A percentile compares a stretch with the other conserved stretches of the same genome.
phyloP scores from a whole-genome alignment of 768 basidiomycete genomes.

The Pulveroboletus sp. region DNA sequence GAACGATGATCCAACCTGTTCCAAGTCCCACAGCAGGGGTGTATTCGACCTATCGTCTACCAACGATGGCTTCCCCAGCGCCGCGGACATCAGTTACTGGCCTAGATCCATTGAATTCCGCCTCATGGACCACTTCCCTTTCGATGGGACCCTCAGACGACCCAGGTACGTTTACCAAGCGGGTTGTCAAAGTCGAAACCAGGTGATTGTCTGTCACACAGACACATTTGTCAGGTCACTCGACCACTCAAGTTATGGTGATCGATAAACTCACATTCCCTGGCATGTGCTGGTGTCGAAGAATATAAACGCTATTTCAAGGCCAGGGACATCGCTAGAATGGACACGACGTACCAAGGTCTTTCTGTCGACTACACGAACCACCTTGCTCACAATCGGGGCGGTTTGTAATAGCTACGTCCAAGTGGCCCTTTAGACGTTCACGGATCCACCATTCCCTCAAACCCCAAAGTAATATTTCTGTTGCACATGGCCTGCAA shows the following conservation, averaged over 20 bases:
- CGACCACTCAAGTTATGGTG: background rate
- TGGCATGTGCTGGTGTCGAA: slow-evolving; percentile 53
- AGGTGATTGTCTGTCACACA: slow-evolving; percentile 38
- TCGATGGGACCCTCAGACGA: background rate
- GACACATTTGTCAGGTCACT: slow-evolving; percentile 2
- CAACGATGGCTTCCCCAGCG: background rate
- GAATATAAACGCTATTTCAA: slow-evolving; percentile 8
- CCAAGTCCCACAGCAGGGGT: background rate
- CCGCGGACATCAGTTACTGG: background rate
- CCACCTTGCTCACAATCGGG: slow-evolving; percentile 67
- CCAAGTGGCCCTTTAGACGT: slow-evolving; percentile 62
- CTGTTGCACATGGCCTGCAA: slow-evolving; percentile 70
- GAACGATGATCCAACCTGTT: too few relatives aligned
- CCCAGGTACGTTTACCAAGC: slow-evolving; percentile 1
- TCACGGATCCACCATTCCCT: slow-evolving; percentile 83
- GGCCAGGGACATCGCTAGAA: background rate
- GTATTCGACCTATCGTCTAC: background rate
- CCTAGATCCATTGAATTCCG: background rate
- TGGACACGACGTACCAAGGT: slow-evolving; percentile 47
- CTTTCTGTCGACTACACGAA: slow-evolving; percentile 56
- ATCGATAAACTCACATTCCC: slow-evolving; percentile 54
- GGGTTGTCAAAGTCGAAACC: slow-evolving; percentile 12
- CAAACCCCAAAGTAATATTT: slow-evolving; percentile 70
- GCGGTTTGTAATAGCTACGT: slow-evolving; percentile 49
- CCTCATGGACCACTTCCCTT: background rate